Base-by-base conservation (phyloP, 1,284 basidiomycete genomes). In the Pisolithus thermaeus region DNA sequence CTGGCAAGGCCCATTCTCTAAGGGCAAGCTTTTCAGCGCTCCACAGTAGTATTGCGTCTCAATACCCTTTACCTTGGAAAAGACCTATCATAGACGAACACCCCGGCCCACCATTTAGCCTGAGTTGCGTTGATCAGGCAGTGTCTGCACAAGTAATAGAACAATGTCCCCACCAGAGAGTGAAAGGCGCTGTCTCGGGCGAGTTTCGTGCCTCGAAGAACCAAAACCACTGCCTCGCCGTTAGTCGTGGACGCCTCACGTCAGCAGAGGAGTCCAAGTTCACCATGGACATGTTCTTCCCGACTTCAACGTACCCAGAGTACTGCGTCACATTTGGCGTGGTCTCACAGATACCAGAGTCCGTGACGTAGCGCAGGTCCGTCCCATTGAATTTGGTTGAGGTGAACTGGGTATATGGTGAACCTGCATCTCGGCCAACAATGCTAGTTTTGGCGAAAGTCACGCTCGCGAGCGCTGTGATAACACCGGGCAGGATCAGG, bases 311-410 rank as follows among this genome's bases (percentile, higher is more conserved):
- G 56, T 87, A 87, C 1, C 84, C 84, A 0, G 84, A 85, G 55
- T 81, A 76, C 62, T 85, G 84, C 42, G 74, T 71, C 11, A 88
- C 84, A 0, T 78, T 80, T 1, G 82, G 77, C 0, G 83, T 84
- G 3, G 79, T 85, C 66, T 90, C 87, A 61, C 87, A 90, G 4
- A 87, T 75, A 1, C 85, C 84, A 4, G 83, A 85, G 57, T 87
- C 74, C 25, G 73, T 68, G 7, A 85, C 74, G 60, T 77, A 83
- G 16, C 79, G 75, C 9, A 86, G 59, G 37, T 59, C 65, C 2
- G 64, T 60, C 28, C 53, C 55, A 3, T 50, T 35, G 27, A 57
- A 56, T 16, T 49, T 50, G 23, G 54, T 30, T 8, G 67, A 69
- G 18, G 44, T 35, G 22, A 46, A 46, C 30, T 16, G 16, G 32